phyloP scores from a whole-genome alignment of 139 green algal species.

The Dunaliella sp. region DNA sequence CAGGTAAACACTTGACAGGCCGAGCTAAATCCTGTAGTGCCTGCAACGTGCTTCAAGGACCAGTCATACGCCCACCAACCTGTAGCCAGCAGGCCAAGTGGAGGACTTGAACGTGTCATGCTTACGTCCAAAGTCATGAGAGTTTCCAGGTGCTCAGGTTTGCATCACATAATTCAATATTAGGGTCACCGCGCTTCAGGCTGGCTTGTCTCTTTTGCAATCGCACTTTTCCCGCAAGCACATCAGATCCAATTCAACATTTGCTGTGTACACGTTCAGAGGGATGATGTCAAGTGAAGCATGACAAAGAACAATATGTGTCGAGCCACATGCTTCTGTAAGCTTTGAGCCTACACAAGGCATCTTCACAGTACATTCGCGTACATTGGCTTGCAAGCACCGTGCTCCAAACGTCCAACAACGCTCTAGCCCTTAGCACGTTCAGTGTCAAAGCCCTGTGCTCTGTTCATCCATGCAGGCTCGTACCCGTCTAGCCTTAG shows the following conservation, averaged over 20 bases:
- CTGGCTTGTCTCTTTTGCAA: too few species aligned
- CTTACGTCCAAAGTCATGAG: not conserved
- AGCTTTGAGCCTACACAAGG: not conserved
- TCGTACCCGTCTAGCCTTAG: constrained; percentile 21
- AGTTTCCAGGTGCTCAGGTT: not conserved
- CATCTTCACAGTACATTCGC: not conserved
- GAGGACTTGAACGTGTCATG: not conserved
- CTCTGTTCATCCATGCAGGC: not conserved
- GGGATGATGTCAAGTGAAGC: not conserved
- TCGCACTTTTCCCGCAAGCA: not conserved
- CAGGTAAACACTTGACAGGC: not conserved
- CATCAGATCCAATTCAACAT: not conserved
- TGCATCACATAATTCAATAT: too few species aligned
- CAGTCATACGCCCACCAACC: not conserved
- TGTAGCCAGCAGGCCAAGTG: not conserved
- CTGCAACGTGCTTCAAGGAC: not conserved
- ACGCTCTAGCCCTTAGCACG: too few species aligned
- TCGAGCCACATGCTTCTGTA: not conserved
- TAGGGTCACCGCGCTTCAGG: too few species aligned
- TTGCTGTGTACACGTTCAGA: not conserved
- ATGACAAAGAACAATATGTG: not conserved
- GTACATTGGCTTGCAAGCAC: too few species aligned
- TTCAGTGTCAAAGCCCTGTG: too few species aligned
- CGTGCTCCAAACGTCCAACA: too few species aligned
- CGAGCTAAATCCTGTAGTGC: not conserved